These are phyloP conservation scores for Geotrichum phurueaensis DNA, from an alignment of 1,139 yeast genomes.

Conservation along the genomic window DNA sequence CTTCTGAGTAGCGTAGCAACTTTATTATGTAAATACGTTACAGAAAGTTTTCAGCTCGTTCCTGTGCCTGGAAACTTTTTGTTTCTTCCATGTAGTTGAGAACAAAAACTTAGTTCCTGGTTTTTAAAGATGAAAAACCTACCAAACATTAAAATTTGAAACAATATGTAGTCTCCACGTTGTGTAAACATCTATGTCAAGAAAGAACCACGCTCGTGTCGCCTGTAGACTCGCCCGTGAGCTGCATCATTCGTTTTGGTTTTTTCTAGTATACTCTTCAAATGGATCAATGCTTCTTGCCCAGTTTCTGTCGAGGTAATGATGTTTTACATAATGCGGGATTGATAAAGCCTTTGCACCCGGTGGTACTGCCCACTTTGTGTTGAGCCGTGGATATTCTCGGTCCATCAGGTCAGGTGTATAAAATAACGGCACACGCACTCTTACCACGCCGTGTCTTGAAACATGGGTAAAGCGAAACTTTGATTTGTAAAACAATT, in stretches of 20 bases:
- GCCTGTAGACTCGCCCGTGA: not conserved
- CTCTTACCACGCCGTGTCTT: slow-evolving; percentile 4
- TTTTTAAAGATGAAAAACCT: too few species aligned
- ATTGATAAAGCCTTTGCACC: slow-evolving; percentile 1
- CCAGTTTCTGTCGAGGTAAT: slow-evolving; percentile 9
- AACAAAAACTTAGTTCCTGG: too few species aligned
- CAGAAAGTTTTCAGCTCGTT: too few species aligned
- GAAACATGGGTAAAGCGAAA: not conserved
- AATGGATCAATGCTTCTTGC: slow-evolving; percentile 13
- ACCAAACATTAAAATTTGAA: too few species aligned
- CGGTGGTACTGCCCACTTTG: slow-evolving; percentile 6
- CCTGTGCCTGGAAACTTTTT: too few species aligned
- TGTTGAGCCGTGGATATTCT: slow-evolving; percentile 6
- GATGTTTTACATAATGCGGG: slow-evolving; percentile 1
- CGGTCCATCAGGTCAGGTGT: slow-evolving; percentile 13
- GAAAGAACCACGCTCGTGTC: not conserved
- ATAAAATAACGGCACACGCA: slow-evolving; percentile 7
- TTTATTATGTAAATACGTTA: too few species aligned
- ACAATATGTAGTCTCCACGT: too few species aligned
- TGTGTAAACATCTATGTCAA: too few species aligned
- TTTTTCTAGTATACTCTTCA: slow-evolving; percentile 1
- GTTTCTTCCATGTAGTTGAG: too few species aligned
- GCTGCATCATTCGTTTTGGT: not conserved
- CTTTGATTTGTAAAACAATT: not conserved
- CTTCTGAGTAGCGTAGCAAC: too few species aligned